Conservation (phyloP, 768 basidiomycete species). For the Pleurotus tuber-regium region DNA sequence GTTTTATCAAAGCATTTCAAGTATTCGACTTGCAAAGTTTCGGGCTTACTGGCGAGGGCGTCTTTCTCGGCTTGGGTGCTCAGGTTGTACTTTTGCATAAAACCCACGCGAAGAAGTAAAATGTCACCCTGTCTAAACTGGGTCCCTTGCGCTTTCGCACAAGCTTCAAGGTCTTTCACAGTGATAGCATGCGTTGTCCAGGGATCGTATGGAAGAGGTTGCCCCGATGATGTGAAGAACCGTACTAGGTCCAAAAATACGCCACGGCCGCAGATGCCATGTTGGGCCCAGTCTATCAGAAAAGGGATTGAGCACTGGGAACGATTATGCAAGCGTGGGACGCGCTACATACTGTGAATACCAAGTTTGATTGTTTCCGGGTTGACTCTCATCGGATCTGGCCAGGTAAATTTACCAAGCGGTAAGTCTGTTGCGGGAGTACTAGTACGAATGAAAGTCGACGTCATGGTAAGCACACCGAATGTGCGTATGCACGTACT, state of each 20-base stretch:
- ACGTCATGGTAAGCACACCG: neutral
- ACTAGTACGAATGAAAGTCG: conserved; percentile 23
- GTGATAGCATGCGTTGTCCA: conserved; percentile 55
- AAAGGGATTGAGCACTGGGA: conserved; percentile 1
- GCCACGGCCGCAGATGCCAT: conserved; percentile 68
- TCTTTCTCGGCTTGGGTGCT: conserved; percentile 43
- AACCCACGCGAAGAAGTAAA: conserved; percentile 58
- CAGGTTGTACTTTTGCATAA: conserved; percentile 53
- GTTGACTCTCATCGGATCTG: conserved; percentile 48
- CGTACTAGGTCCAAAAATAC: conserved; percentile 64
- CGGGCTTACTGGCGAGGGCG: conserved; percentile 35
- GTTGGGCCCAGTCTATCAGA: conserved; percentile 61
- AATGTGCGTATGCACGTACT: conserved; percentile 35
- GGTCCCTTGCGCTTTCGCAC: conserved; percentile 57
- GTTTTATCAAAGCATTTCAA: neutral
- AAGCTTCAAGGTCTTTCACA: conserved; percentile 54
- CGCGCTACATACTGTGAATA: conserved; percentile 69
- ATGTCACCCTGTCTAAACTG: conserved; percentile 60
- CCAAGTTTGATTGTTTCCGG: conserved; percentile 49
- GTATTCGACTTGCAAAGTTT: conserved; percentile 49
- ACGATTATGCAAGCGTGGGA: neutral
- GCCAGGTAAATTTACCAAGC: conserved; percentile 42
- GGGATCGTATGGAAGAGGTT: conserved; percentile 56
- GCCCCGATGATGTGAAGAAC: conserved; percentile 41
- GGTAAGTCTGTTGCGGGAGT: conserved; percentile 41